Evolutionary conservation across 2,329 filamentous ascomycete genomes (phyloP), one percentile per base, ranked within the genome.

Genomic region (Geosmithia flava): DNA sequence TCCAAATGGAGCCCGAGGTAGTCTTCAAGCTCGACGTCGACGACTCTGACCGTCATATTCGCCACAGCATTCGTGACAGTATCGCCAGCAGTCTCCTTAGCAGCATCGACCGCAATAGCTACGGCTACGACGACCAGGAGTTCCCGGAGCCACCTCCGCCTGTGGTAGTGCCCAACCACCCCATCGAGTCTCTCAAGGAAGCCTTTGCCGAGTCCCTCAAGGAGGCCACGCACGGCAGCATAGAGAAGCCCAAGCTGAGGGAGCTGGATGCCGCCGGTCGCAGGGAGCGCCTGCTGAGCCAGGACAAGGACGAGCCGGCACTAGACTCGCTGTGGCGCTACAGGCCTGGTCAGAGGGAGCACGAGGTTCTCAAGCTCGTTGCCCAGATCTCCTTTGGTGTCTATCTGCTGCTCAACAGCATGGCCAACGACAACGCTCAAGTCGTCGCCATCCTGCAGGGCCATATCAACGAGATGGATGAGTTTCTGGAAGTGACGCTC

Each of bases 341-440:
- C 61, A 80, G 82, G 47, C 75, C 81, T 0, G 81, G 80, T 42
- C 87, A 93, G 61, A 78, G 80, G 58, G 84, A 88, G 59, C 93
- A 97, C 60, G 88, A 94, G 53, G 70, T 97, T 51, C 83, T 84
- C 71, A 96, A 96, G 68, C 78, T 96, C 45, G 78, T 94, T 60
- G 83, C 91, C 16, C 91, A 97, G 65, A 90, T 97, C 55, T 84
- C 88, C 1, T 97, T 97, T 63, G 91, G 93, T 19, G 83, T 97
- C 39, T 90, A 96, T 62, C 72, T 97, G 43, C 68, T 97, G 49
- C 79, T 94, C 48, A 83, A 90, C 58, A 81, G 83, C 51, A 79
- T 94, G 62, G 90, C 93, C 47, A 95, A 91, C 64, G 94, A 87
- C 55, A 86, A 95, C 55, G 75, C 81, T 33, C 87, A 95, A 61